phyloP scores from a whole-genome alignment of 768 basidiomycete species.

The Aureoboletus auriporus region DNA sequence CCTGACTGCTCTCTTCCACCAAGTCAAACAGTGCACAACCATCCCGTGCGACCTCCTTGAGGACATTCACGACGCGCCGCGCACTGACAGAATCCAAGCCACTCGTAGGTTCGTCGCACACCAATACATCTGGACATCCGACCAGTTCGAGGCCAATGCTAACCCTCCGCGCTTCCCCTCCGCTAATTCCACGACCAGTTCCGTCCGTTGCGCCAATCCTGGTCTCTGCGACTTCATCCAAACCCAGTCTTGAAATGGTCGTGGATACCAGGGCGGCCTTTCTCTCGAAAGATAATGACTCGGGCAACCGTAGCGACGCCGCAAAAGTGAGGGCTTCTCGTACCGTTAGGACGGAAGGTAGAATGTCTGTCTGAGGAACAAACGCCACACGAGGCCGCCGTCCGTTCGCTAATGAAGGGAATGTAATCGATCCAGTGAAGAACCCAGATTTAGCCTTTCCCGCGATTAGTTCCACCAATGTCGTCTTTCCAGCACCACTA shows the following conservation, averaged over 20 bases:
- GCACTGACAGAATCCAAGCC: slow-evolving; percentile 90
- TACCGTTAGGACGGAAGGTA: slow-evolving; percentile 77
- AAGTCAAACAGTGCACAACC: slow-evolving; percentile 24
- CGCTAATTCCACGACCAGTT: slow-evolving; percentile 79
- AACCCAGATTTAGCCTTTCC: slow-evolving; percentile 75
- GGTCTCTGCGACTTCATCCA: slow-evolving; percentile 62
- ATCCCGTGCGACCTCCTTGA: slow-evolving; percentile 66
- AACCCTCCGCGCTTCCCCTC: slow-evolving; percentile 87
- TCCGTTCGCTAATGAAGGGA: slow-evolving; percentile 36
- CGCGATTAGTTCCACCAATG: slow-evolving; percentile 86
- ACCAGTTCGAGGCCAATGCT: slow-evolving; percentile 90
- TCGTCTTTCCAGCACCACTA: slow-evolving; percentile 90
- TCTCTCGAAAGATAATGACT: slow-evolving; percentile 55
- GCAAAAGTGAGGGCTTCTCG: slow-evolving; percentile 82
- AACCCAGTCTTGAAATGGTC: slow-evolving; percentile 75
- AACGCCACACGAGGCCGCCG: slow-evolving; percentile 66
- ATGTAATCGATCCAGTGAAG: slow-evolving; percentile 60
- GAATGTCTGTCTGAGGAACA: slow-evolving; percentile 82
- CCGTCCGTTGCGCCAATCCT: slow-evolving; percentile 65
- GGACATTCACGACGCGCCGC: slow-evolving; percentile 69
- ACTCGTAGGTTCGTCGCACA: slow-evolving; percentile 83
- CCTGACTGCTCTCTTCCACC: slow-evolving; percentile 38
- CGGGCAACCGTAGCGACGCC: slow-evolving; percentile 79
- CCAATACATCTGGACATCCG: slow-evolving; percentile 76
- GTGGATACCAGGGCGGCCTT: slow-evolving; percentile 64